Conservation (phyloP, 805 yeast species). For the Suhomyces prunicola region DNA sequence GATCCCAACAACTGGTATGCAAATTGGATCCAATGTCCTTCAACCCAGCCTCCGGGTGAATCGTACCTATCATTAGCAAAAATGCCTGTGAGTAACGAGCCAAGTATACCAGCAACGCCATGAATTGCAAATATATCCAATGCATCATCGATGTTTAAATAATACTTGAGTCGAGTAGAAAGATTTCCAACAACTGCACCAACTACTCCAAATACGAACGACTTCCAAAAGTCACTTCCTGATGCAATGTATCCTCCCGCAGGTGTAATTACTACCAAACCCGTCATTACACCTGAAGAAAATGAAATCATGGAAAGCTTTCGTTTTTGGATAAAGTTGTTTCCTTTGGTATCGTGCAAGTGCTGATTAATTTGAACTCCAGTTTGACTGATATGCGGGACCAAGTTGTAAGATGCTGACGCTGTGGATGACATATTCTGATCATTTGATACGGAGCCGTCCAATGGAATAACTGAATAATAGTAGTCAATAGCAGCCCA, state of each 20-base stretch:
- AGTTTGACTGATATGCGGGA: constrained; percentile 11
- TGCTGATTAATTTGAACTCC: constrained; percentile 16
- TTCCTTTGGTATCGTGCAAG: constrained; percentile 15
- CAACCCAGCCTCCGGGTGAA: constrained; percentile 41
- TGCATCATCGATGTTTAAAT: constrained; percentile 39
- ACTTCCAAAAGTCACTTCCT: constrained; percentile 37
- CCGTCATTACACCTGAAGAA: constrained; percentile 39
- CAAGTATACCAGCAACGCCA: constrained; percentile 40
- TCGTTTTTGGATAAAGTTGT: constrained; percentile 16
- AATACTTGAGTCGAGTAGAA: constrained; percentile 39
- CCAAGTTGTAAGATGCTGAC: not conserved
- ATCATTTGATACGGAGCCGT: constrained; percentile 11
- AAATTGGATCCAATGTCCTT: constrained; percentile 38
- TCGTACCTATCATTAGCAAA: constrained; percentile 33
- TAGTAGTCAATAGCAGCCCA: constrained; percentile 40
- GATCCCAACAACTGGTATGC: constrained; percentile 40
- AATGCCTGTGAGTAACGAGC: constrained; percentile 39
- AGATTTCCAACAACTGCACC: constrained; percentile 37
- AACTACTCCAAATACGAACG: constrained; percentile 36
- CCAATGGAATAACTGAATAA: constrained; percentile 38
- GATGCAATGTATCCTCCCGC: constrained; percentile 41
- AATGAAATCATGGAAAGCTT: constrained; percentile 38
- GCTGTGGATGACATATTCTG: not conserved
- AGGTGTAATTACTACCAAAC: constrained; percentile 42
- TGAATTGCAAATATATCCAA: constrained; percentile 44